phyloP scores from a whole-genome alignment of 78 protist genomes.

The Polysphondylium violaceum region DNA sequence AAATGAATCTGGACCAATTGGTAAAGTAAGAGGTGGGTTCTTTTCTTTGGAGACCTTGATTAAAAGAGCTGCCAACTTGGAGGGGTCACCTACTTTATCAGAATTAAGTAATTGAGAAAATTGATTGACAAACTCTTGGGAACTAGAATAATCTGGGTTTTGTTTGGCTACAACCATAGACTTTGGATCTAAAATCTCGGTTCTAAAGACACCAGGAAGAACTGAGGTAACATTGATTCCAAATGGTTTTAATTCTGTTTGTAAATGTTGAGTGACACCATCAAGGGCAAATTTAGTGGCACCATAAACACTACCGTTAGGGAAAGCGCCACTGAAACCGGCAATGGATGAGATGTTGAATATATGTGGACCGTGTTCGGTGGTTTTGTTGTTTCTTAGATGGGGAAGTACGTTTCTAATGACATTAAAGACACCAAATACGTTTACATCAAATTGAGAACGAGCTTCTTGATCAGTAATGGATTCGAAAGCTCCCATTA shows the following conservation, averaged over 20 bases:
- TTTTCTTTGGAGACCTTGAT: neutral
- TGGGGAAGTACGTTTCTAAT: slow-evolving; percentile 5
- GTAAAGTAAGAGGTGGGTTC: slow-evolving; percentile 26
- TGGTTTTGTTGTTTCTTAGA: slow-evolving; percentile 5
- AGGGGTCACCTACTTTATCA: slow-evolving; percentile 36
- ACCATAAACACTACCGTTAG: neutral
- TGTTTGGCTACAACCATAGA: slow-evolving; percentile 6
- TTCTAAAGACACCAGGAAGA: slow-evolving; percentile 18
- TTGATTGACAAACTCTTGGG: neutral
- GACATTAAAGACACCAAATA: slow-evolving; percentile 33
- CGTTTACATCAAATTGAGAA: slow-evolving; percentile 34
- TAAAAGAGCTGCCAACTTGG: neutral
- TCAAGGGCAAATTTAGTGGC: slow-evolving; percentile 20
- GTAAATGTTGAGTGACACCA: neutral
- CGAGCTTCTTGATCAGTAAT: slow-evolving; percentile 11
- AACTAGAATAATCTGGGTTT: neutral
- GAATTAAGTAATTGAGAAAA: neutral
- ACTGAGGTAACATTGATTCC: slow-evolving; percentile 1
- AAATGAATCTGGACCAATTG: slow-evolving; percentile 34
- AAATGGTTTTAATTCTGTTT: slow-evolving; percentile 19
- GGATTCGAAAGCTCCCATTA: slow-evolving; percentile 8
- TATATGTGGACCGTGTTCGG: too few relatives aligned
- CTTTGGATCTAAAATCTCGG: neutral
- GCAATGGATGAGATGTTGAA: slow-evolving; percentile 23
- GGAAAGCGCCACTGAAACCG: neutral